phyloP scores from a whole-genome alignment of 106 monocot genomes.

The Triglochin maritima region DNA sequence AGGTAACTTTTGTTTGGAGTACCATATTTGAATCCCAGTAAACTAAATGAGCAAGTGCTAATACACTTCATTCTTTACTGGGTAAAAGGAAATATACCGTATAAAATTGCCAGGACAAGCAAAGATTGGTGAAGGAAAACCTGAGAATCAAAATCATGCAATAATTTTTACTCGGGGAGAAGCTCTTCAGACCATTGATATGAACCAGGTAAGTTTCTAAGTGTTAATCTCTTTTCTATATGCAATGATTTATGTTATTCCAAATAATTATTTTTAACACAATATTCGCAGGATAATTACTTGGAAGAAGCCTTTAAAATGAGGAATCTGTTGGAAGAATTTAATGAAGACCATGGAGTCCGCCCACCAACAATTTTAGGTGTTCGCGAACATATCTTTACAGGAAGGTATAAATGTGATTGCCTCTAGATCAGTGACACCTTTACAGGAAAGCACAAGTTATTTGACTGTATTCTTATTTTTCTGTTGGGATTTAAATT shows the following conservation, averaged over 20 bases:
- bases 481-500: constrained; percentile 3
- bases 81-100: constrained; percentile 91
- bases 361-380: constrained; percentile 93
- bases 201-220: constrained; percentile 66
- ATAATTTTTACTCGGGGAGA: constrained; percentile 95
- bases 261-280: background rate
- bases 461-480: background rate
- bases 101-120: constrained; percentile 86
- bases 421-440: background rate
- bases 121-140: constrained; percentile 98
- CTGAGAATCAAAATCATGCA: constrained; percentile 99
- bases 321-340: constrained; percentile 98
- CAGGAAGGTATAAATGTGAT: constrained; percentile 52
- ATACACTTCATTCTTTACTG: constrained; percentile 13
- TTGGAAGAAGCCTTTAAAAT: constrained; percentile 98
- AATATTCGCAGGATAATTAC: constrained; percentile 67
- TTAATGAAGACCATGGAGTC: constrained; percentile 88
- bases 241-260: too few species aligned
- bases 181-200: constrained; percentile 99
- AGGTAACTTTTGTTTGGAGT: constrained; percentile 34
- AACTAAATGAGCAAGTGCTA: background rate
- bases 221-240: background rate
- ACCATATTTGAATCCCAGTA: background rate
- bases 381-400: constrained; percentile 98
- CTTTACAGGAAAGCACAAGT: background rate